Conservation (phyloP, 2,329 filamentous ascomycete species). For the Microdochium nivale region DNA sequence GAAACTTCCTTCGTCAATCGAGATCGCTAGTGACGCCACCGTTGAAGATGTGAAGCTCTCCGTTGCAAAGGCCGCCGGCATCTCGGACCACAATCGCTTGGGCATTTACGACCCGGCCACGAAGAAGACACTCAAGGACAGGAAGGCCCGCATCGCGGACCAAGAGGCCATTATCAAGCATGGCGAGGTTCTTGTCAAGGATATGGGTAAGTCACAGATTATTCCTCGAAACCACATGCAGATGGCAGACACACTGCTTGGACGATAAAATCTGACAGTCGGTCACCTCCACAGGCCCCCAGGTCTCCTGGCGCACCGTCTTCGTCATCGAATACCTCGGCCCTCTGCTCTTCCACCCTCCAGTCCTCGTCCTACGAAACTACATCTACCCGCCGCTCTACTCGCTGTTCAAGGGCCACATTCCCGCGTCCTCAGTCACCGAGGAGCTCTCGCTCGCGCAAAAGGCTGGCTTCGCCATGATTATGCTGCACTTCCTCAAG, state of each 20-base stretch:
- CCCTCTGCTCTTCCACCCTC: constrained; percentile 77
- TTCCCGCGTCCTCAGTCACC: constrained; percentile 26
- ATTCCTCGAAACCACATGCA: not conserved
- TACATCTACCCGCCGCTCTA: constrained; percentile 53
- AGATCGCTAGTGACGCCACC: constrained; percentile 40
- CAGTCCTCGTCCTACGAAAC: constrained; percentile 63
- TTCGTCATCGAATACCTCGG: constrained; percentile 94
- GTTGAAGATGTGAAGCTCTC: constrained; percentile 51
- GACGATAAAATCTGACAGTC: constrained; percentile 11
- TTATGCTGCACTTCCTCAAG: constrained; percentile 83
- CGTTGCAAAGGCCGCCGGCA: constrained; percentile 40
- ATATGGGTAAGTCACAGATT: constrained; percentile 58
- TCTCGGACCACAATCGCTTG: constrained; percentile 52
- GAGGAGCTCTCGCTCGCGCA: constrained; percentile 57
- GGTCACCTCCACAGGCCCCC: constrained; percentile 50
- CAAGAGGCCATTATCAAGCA: constrained; percentile 37
- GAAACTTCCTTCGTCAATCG: constrained; percentile 42
- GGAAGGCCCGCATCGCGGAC: constrained; percentile 41
- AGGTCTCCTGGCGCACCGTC: constrained; percentile 88
- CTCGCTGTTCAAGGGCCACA: constrained; percentile 32
- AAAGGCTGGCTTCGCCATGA: constrained; percentile 62
- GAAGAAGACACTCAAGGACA: constrained; percentile 56
- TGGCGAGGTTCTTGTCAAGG: constrained; percentile 74
- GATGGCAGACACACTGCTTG: not conserved
- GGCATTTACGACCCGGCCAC: constrained; percentile 52